Evolutionary conservation across 148 eudicot genomes (phyloP), one percentile per base, ranked within the genome.

Genomic region (Chenopodium formosanum): DNA sequence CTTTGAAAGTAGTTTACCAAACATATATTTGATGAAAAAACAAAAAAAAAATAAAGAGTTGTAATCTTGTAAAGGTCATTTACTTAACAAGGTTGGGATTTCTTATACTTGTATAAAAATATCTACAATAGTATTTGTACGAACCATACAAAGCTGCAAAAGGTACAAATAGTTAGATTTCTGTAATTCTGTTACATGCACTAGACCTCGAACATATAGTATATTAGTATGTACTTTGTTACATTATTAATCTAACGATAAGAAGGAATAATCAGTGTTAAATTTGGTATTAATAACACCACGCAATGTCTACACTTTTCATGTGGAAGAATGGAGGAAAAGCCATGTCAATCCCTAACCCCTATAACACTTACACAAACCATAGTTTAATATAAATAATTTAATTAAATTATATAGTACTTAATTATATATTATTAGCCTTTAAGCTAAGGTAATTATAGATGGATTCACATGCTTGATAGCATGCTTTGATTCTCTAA

Each of bases 401-500:
- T 29, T 10, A 23, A 29, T 3, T 48, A 47, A 27, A 47, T 19
- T 74, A 50, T n/a, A 3, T n/a, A 52, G 20, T 13, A 53, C 60
- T 53, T 13, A 13, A 62, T 62, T 20, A 7, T 62, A 6, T 32
- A 16, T 75, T 22, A 52, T 9, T 75, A 40, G 72, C 5, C 75
- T 78, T 60, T 32, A 75, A 79, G 76, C 75, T 82, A 83, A 79
- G 76, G 77, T 82, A 83, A 85, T 84, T 83, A 77, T 81, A 63
- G 62, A 62, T 62, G 66, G 10, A 74, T 71, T 82, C 88, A 86
- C 90, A 86, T 89, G 89, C 86, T 77, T 77, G 47, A 68, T 70
- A 75, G 86, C 89, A 86, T 85, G 89, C 88, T 84, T 85, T 82
- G 86, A 79, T 87, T 88, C 85, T 87, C 87, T n/a, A 56, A 56